phyloP scores from a whole-genome alignment of 768 basidiomycete genomes.

The Tylopilus felleus region DNA sequence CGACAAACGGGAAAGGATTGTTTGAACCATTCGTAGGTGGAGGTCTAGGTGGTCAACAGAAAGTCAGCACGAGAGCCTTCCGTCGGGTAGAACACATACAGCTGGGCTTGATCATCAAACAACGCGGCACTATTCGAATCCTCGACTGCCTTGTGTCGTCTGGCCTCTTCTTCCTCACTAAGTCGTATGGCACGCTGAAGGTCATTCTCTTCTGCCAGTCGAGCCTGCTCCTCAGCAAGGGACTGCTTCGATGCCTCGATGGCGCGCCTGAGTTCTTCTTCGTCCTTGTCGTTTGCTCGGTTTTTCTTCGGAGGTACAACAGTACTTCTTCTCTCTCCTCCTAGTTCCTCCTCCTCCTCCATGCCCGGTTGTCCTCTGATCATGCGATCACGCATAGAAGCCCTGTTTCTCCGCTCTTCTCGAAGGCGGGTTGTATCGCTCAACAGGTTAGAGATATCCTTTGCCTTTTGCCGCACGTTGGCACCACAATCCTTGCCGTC shows the following conservation, averaged over 20 bases:
- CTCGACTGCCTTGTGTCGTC: slow-evolving; percentile 64
- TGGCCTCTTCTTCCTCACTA: slow-evolving; percentile 88
- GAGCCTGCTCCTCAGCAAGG: slow-evolving; percentile 64
- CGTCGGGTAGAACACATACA: slow-evolving; percentile 46
- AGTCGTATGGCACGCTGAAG: slow-evolving; percentile 76
- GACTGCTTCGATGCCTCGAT: slow-evolving; percentile 87
- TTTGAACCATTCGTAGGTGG: slow-evolving; percentile 32
- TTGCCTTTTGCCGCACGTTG: slow-evolving; percentile 96
- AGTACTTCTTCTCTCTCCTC: slow-evolving; percentile 4
- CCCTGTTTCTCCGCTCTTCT: slow-evolving; percentile 78
- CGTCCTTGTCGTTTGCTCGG: slow-evolving; percentile 47
- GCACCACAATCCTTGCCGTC: slow-evolving; percentile 96
- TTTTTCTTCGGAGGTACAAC: slow-evolving; percentile 18
- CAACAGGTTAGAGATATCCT: slow-evolving; percentile 94
- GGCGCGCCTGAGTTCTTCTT: slow-evolving; percentile 81
- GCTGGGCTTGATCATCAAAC: slow-evolving; percentile 83
- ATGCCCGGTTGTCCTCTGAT: slow-evolving; percentile 51
- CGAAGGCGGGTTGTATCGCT: slow-evolving; percentile 82
- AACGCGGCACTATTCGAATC: slow-evolving; percentile 69
- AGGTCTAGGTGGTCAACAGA: slow-evolving; percentile 21
- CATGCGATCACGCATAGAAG: slow-evolving; percentile 95
- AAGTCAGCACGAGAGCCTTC: slow-evolving; percentile 1
- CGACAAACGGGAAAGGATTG: slow-evolving; percentile 60
- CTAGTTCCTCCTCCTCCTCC: slow-evolving; percentile 30
- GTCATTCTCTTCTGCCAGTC: slow-evolving; percentile 73